Percentiles rank a stretch among this genome's conserved stretches.
These are phyloP conservation scores for Telopea speciosissima DNA, from an alignment of 177 flowering plant genomes.

Conservation along the genomic window DNA sequence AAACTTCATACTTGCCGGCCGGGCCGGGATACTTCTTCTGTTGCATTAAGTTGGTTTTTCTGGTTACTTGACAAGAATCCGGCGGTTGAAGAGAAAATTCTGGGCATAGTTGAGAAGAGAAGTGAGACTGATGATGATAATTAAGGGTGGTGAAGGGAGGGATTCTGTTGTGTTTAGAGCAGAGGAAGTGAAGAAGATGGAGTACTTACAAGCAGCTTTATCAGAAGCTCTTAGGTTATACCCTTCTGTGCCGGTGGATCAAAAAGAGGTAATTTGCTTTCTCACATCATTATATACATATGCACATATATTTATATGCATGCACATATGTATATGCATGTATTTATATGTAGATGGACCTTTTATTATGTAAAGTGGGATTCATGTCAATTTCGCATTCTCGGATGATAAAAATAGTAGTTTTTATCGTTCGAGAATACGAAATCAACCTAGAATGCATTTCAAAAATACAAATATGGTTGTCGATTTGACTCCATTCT, in stretches of 20 bases:
- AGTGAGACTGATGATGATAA: conserved; percentile 11
- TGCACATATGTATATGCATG: not conserved
- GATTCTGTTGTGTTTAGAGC: conserved; percentile 39
- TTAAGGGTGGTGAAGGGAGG: conserved; percentile 6
- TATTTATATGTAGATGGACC: too few species aligned
- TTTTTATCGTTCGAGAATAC: too few species aligned
- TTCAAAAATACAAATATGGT: too few species aligned
- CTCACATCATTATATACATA: not conserved
- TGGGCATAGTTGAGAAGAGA: conserved; percentile 39
- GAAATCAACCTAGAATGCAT: too few species aligned
- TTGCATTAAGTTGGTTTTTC: conserved; percentile 90
- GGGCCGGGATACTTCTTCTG: conserved; percentile 95
- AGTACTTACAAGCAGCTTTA: conserved; percentile 82
- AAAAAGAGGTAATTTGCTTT: conserved; percentile 59
- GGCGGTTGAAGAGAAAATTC: conserved; percentile 52
- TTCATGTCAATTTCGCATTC: too few species aligned
- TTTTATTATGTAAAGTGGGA: too few species aligned
- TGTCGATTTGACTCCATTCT: too few species aligned
- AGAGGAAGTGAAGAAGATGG: conserved; percentile 91
- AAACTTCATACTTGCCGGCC: conserved; percentile 87
- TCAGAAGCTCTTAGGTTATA: conserved; percentile 84
- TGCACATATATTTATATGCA: not conserved
- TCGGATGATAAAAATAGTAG: too few species aligned
- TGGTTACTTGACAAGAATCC: conserved; percentile 66
- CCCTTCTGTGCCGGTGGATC: conserved; percentile 91